Conservation (phyloP, 768 basidiomycete genomes). For the Lactarius sanguifluus region DNA sequence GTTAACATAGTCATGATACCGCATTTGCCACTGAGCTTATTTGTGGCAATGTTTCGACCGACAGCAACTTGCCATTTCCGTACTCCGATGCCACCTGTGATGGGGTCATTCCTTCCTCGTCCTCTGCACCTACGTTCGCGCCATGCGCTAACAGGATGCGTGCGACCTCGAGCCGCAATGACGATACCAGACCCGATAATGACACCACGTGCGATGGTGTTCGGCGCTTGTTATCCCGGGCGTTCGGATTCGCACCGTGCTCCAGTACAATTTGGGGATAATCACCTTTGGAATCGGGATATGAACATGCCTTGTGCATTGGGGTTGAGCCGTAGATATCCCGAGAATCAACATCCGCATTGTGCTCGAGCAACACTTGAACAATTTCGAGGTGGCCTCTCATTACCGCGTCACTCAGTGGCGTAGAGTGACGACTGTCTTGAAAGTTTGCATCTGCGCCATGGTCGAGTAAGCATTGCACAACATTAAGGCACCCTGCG, state of each 20-base stretch:
- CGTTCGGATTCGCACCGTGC: not conserved
- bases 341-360: not conserved
- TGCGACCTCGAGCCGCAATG: not conserved
- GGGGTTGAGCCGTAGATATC: not conserved
- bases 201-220: not conserved
- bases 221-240: not conserved
- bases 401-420: not conserved
- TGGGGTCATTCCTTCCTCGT: too few relatives aligned
- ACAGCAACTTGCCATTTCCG: too few relatives aligned
- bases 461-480: too few relatives aligned
- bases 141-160: not conserved
- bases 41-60: too few relatives aligned
- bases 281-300: fast-evolving
- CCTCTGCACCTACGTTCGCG: not conserved
- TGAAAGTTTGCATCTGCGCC: not conserved
- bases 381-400: not conserved
- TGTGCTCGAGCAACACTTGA: not conserved
- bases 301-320: not conserved
- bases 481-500: too few relatives aligned
- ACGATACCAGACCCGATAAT: not conserved
- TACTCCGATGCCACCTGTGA: too few relatives aligned
- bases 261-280: not conserved
- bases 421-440: not conserved
- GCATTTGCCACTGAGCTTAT: too few relatives aligned
- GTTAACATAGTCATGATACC: too few relatives aligned